A percentile compares a stretch with the other conserved stretches of the same genome.
phyloP scores from a whole-genome alignment of 352 stramenopile species.

The Globisporangium carolinianum region DNA sequence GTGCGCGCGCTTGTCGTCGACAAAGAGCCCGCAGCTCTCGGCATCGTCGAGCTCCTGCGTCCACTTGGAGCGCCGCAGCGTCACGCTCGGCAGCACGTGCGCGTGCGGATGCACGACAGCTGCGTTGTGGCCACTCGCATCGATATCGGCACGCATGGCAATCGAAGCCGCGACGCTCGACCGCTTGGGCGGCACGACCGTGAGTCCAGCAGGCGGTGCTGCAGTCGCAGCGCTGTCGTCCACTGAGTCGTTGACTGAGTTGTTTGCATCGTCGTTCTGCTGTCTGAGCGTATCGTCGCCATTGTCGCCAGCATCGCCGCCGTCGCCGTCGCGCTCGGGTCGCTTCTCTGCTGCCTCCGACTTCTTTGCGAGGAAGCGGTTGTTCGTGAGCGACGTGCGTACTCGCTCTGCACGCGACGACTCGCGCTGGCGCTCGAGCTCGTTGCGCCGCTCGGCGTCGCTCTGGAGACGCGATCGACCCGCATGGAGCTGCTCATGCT shows the following conservation, averaged over 20 bases:
- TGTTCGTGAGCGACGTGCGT: conserved; percentile 26
- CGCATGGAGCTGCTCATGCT: background rate
- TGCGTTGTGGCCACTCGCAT: background rate
- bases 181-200: conserved; percentile 11
- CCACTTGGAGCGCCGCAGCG: conserved; percentile 22
- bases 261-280: background rate
- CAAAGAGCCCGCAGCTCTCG: conserved; percentile 36
- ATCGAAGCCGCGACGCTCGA: conserved; percentile 11
- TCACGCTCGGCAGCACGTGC: conserved; percentile 15
- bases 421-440: conserved; percentile 33
- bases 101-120: conserved; percentile 10
- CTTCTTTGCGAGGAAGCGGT: conserved; percentile 33
- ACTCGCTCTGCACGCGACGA: conserved; percentile 12
- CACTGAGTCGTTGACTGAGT: background rate
- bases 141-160: background rate
- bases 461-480: conserved; percentile 18
- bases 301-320: background rate
- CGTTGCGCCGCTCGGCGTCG: conserved; percentile 27
- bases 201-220: background rate
- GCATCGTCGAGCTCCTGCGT: conserved; percentile 33
- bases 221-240: background rate
- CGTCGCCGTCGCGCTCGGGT: background rate
- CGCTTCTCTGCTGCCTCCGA: conserved; percentile 1
- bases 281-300: background rate
- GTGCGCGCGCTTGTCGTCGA: conserved; percentile 29